Conservation (phyloP, 2,329 filamentous ascomycete genomes). For the Dryadomyces quercus-mongolicae region DNA sequence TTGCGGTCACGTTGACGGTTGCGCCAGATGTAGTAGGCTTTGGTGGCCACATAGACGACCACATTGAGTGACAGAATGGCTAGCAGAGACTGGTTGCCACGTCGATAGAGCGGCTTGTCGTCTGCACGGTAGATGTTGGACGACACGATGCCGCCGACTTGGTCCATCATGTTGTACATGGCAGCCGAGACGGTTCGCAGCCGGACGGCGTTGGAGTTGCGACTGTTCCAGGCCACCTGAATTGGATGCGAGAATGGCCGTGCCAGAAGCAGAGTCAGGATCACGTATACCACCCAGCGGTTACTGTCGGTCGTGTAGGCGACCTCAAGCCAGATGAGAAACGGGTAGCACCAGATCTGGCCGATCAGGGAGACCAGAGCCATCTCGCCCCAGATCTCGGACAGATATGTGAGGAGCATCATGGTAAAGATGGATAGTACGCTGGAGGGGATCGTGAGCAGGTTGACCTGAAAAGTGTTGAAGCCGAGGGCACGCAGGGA, state of each 20-base stretch:
- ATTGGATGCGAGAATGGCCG: background rate
- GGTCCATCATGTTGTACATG: constrained; percentile 11
- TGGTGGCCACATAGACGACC: constrained; percentile 34
- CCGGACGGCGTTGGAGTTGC: constrained; percentile 30
- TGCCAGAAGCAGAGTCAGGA: constrained; percentile 13
- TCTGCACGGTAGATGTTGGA: constrained; percentile 39
- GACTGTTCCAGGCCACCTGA: constrained; percentile 38
- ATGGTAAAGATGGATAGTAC: too few relatives aligned
- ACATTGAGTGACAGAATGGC: constrained; percentile 37
- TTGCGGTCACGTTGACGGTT: too few relatives aligned
- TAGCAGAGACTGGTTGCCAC: constrained; percentile 41
- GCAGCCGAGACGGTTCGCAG: constrained; percentile 7
- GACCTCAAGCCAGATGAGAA: too few relatives aligned
- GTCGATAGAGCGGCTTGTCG: constrained; percentile 35
- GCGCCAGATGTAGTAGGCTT: constrained; percentile 35
- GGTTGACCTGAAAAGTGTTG: too few relatives aligned
- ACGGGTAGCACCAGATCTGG: too few relatives aligned
- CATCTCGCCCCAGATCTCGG: too few relatives aligned
- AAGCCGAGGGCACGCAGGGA: too few relatives aligned
- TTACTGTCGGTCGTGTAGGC: constrained; percentile 15
- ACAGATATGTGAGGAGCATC: too few relatives aligned
- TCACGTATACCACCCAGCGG: constrained; percentile 27
- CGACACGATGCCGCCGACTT: constrained; percentile 21
- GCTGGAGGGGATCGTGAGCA: too few relatives aligned
- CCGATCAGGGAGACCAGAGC: too few relatives aligned